A percentile compares a stretch with the other conserved stretches of the same genome.
These are phyloP conservation scores for Bipolaris victoriae DNA, from an alignment of 2,329 filamentous ascomycete genomes.

Conservation along the genomic window DNA sequence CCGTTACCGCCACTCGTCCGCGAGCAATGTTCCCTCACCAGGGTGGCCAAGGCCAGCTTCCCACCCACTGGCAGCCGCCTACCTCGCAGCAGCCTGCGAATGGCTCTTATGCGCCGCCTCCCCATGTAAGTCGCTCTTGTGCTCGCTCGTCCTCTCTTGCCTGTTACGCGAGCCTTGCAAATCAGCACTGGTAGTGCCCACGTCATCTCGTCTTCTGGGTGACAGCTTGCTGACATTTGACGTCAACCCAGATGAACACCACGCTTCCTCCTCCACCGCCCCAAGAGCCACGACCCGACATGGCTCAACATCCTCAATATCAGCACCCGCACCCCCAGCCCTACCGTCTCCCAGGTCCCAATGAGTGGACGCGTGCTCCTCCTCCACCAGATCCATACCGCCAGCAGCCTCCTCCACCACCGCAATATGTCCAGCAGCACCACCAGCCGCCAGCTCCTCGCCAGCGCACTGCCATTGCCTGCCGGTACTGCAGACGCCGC, in stretches of 20 bases:
- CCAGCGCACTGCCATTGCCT: constrained; percentile 66
- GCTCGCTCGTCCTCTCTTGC: background rate
- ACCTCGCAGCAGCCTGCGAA: constrained; percentile 44
- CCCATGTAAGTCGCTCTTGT: constrained; percentile 41
- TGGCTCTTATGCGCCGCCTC: constrained; percentile 45
- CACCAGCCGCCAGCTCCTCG: constrained; percentile 60
- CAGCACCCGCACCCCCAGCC: constrained; percentile 49
- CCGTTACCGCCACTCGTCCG: background rate
- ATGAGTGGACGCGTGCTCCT: constrained; percentile 52
- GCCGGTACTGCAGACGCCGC: constrained; percentile 64
- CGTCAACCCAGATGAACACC: constrained; percentile 37
- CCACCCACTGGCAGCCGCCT: constrained; percentile 48
- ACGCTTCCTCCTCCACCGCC: constrained; percentile 43
- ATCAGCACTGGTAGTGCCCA: background rate
- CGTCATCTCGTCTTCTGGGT: constrained; percentile 19
- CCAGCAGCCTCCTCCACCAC: constrained; percentile 51
- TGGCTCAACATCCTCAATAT: constrained; percentile 55
- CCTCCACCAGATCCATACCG: constrained; percentile 50
- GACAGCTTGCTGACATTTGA: constrained; percentile 29
- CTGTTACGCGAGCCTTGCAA: background rate
- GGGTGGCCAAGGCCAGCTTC: constrained; percentile 47
- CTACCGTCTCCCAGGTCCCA: constrained; percentile 55
- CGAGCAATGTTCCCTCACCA: constrained; percentile 45
- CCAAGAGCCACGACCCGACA: constrained; percentile 51
- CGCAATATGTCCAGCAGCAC: constrained; percentile 47